Conservation (phyloP, 352 stramenopile genomes). For the Phytophthora uliginosa region DNA sequence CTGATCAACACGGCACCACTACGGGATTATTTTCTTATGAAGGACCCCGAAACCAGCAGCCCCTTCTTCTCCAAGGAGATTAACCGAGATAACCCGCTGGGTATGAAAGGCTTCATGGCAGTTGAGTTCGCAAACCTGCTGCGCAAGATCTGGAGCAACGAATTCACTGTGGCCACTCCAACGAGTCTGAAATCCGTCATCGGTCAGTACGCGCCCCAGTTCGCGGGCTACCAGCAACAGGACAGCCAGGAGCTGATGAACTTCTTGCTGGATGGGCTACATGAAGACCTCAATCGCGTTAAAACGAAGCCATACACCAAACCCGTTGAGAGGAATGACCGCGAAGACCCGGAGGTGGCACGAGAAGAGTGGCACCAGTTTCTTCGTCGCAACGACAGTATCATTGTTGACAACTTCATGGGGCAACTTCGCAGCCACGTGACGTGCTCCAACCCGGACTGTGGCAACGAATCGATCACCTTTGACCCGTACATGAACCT, state of each 20-base stretch:
- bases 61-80: constrained; percentile 82
- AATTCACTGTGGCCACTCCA: constrained; percentile 87
- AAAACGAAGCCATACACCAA: constrained; percentile 84
- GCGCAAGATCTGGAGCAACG: constrained; percentile 95
- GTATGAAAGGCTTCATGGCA: constrained; percentile 94
- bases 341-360: constrained; percentile 72
- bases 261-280: constrained; percentile 93
- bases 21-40: constrained; percentile 94
- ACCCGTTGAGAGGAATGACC: constrained; percentile 77
- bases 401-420: constrained; percentile 94
- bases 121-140: constrained; percentile 96
- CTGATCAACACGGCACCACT: constrained; percentile 95
- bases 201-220: constrained; percentile 89
- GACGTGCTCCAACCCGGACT: constrained; percentile 83
- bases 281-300: constrained; percentile 94
- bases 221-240: constrained; percentile 92
- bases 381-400: constrained; percentile 92
- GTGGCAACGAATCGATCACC: constrained; percentile 82
- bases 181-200: constrained; percentile 88
- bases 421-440: constrained; percentile 91
- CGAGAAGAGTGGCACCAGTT: constrained; percentile 89
- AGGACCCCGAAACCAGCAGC: constrained; percentile 60
- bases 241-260: constrained; percentile 95
- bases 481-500: constrained; percentile 94
- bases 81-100: constrained; percentile 97